These are phyloP conservation scores for Lactifluus hygrophoroides DNA, from an alignment of 768 basidiomycete genomes.

Conservation along the genomic window DNA sequence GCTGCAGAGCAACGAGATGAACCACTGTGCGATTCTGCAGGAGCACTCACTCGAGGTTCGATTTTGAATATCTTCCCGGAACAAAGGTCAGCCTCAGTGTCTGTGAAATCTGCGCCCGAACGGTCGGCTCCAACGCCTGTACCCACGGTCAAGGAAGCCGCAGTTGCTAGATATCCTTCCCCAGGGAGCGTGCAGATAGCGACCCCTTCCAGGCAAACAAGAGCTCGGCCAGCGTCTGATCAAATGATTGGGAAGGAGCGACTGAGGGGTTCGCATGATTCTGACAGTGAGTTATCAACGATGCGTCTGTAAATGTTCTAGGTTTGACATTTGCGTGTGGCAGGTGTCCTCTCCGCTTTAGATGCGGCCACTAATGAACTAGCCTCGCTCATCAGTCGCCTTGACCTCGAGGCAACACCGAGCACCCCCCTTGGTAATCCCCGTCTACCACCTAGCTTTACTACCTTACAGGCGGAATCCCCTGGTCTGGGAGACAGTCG, in stretches of 20 bases:
- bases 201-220: constrained; percentile 34
- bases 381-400: constrained; percentile 65
- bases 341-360: constrained; percentile 59
- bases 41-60: constrained; percentile 46
- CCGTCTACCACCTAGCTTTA: constrained; percentile 21
- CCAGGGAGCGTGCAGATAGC: constrained; percentile 17
- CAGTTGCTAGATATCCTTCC: constrained; percentile 40
- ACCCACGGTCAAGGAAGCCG: constrained; percentile 44
- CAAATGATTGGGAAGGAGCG: constrained; percentile 43
- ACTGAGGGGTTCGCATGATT: constrained; percentile 40
- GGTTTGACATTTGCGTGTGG: constrained; percentile 1
- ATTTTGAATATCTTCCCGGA: constrained; percentile 53
- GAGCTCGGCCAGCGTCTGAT: constrained; percentile 57
- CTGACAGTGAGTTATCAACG: constrained; percentile 36
- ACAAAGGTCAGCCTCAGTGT: constrained; percentile 12
- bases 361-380: constrained; percentile 76
- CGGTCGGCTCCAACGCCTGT: constrained; percentile 21
- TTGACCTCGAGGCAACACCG: constrained; percentile 78
- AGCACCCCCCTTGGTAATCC: constrained; percentile 35
- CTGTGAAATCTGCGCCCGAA: background rate
- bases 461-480: constrained; percentile 20
- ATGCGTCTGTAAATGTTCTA: background rate
- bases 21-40: constrained; percentile 36
- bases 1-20: constrained; percentile 29
- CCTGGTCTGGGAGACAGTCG: constrained; percentile 27